phyloP scores from a whole-genome alignment of 371 early-diverging fungal species.

The Mucor mucedo region DNA sequence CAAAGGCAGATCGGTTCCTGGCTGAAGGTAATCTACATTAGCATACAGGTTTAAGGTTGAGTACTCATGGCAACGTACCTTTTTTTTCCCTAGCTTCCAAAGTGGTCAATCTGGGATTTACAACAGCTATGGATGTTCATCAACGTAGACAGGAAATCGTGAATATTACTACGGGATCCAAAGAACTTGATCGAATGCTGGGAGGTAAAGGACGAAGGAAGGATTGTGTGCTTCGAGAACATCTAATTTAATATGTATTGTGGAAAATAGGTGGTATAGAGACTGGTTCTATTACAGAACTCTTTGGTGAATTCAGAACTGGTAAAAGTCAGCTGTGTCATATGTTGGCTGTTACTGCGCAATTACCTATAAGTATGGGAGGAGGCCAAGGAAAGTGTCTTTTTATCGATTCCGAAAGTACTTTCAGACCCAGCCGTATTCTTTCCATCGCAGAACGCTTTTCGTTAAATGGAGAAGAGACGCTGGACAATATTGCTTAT shows the following conservation, averaged over 20 bases:
- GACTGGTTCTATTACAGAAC: constrained; percentile 98
- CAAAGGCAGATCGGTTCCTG: constrained; percentile 98
- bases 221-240: too few relatives aligned
- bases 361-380: constrained; percentile 86
- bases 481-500: constrained; percentile 94
- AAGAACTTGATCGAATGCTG: constrained; percentile 94
- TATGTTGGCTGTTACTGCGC: constrained; percentile 97
- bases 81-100: constrained; percentile 73
- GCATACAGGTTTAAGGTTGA: not conserved
- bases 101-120: constrained; percentile 97
- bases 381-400: constrained; percentile 97
- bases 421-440: constrained; percentile 95
- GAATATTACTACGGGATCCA: constrained; percentile 94
- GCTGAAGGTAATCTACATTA: constrained; percentile 73
- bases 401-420: constrained; percentile 99
- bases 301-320: constrained; percentile 99
- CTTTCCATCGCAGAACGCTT: constrained; percentile 89
- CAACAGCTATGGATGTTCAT: constrained; percentile 96
- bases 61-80: not conserved
- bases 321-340: constrained; percentile 99
- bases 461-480: constrained; percentile 86
- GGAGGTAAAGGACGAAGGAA: constrained; percentile 62
- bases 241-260: too few relatives aligned
- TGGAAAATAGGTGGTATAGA: constrained; percentile 87
- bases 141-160: constrained; percentile 87